Evolutionary conservation across 768 basidiomycete species (phyloP).

Genomic region (Naganishia friedmannii): DNA sequence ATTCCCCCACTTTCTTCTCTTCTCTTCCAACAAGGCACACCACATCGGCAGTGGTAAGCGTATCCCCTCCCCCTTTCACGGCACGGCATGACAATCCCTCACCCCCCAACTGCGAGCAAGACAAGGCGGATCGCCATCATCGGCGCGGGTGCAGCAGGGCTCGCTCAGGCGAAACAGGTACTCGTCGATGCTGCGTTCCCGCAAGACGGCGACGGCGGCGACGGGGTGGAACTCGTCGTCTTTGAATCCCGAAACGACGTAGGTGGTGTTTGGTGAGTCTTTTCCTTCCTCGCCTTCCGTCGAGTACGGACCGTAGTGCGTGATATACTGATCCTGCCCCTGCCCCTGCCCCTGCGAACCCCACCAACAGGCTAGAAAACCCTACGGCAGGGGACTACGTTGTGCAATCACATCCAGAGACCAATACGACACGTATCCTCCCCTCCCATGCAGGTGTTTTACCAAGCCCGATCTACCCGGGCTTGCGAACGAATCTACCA

Average conservation of each 20-base stretch:
- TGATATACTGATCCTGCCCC: too few species aligned
- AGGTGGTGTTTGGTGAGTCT: constrained; percentile 47
- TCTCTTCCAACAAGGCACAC: too few species aligned
- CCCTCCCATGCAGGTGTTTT: constrained; percentile 12
- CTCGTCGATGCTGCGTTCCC: constrained; percentile 42
- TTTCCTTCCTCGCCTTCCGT: too few species aligned
- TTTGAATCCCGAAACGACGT: constrained; percentile 42
- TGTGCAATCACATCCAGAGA: background rate
- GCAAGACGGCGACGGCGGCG: background rate
- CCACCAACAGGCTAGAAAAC: constrained; percentile 33
- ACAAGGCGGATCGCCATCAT: constrained; percentile 40
- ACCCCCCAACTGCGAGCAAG: background rate
- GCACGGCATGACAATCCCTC: background rate
- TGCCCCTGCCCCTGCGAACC: too few species aligned
- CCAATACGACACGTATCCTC: background rate
- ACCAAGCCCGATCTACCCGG: constrained; percentile 45
- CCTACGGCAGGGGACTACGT: constrained; percentile 21
- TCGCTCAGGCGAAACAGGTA: constrained; percentile 42
- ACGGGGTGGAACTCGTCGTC: constrained; percentile 35
- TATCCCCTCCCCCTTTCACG: too few species aligned
- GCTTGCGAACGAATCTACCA: constrained; percentile 46
- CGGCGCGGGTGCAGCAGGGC: constrained; percentile 45
- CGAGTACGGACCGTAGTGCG: too few species aligned
- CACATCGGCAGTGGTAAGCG: too few species aligned
- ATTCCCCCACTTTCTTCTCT: too few species aligned